These are phyloP conservation scores for Ascochyta clinopodiicola DNA, from an alignment of 2,329 filamentous ascomycete genomes.

Conservation along the genomic window DNA sequence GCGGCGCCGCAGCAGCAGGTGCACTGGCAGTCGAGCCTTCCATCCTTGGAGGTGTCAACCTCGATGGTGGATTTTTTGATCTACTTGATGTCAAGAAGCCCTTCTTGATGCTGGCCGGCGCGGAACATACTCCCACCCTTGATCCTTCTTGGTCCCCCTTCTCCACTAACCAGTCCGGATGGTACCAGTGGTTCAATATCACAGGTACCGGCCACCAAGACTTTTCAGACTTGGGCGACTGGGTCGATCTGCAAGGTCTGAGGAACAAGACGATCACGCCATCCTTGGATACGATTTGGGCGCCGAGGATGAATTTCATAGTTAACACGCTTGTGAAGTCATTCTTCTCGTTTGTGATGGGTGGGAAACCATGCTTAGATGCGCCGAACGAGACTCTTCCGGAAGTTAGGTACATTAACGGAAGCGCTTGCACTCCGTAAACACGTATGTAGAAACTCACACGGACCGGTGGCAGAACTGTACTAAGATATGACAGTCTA, in stretches of 20 bases:
- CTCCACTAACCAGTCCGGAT: conserved; percentile 27
- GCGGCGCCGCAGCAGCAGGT: conserved; percentile 26
- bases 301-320: conserved; percentile 26
- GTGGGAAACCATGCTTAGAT: conserved; percentile 11
- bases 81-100: conserved; percentile 25
- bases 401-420: conserved; percentile 13
- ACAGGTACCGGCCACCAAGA: conserved; percentile 27
- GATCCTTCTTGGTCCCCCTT: conserved; percentile 31
- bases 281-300: conserved; percentile 23
- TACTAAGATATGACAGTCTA: too few species aligned
- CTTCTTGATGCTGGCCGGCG: conserved; percentile 26
- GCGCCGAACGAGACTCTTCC: conserved; percentile 8
- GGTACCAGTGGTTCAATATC: conserved; percentile 30
- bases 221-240: conserved; percentile 30
- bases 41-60: conserved; percentile 26
- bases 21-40: conserved; percentile 8
- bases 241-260: conserved; percentile 31
- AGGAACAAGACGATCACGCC: conserved; percentile 21
- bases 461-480: too few species aligned
- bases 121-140: conserved; percentile 19
- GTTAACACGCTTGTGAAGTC: conserved; percentile 18
- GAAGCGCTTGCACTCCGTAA: neutral
- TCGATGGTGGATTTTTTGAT: conserved; percentile 28
- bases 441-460: too few species aligned
- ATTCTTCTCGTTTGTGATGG: conserved; percentile 25